phyloP scores from a whole-genome alignment of 2,329 filamentous ascomycete species.

The Samsoniella hepiali region DNA sequence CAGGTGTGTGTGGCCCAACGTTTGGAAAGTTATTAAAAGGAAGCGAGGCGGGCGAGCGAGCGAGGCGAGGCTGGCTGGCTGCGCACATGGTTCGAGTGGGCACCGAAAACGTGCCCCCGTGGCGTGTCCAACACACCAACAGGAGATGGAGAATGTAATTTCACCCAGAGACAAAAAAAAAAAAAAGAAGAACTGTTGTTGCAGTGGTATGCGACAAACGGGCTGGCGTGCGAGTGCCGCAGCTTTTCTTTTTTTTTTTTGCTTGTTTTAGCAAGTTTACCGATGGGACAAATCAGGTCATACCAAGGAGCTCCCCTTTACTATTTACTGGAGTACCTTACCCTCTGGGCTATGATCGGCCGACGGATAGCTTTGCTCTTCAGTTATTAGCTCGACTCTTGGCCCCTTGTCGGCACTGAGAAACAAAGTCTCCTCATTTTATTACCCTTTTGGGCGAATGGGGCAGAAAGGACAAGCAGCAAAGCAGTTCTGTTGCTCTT shows the following conservation, averaged over 20 bases:
- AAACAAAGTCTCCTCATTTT: background rate
- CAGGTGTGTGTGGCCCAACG: background rate
- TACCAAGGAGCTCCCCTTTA: too few relatives aligned
- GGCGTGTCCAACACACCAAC: background rate
- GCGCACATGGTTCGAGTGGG: slow-evolving; percentile 1
- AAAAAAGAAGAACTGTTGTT: background rate
- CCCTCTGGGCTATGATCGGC: background rate
- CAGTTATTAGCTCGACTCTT: too few relatives aligned
- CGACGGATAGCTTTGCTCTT: too few relatives aligned
- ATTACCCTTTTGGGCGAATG: background rate
- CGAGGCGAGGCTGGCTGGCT: slow-evolving; percentile 2
- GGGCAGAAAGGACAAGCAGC: background rate
- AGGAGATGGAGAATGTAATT: background rate
- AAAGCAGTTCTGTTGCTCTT: background rate
- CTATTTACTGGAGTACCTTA: background rate
- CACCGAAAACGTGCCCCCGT: background rate
- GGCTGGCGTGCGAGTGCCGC: background rate
- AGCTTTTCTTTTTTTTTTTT: too few relatives aligned
- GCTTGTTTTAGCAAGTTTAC: too few relatives aligned
- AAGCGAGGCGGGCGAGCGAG: background rate
- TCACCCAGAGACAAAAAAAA: too few relatives aligned
- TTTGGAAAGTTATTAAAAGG: too few relatives aligned
- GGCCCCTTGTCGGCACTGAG: background rate
- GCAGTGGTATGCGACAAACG: too few relatives aligned
- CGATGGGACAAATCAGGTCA: too few relatives aligned